Base-by-base conservation (phyloP, 768 basidiomycete species). In the Suillus paluster region DNA sequence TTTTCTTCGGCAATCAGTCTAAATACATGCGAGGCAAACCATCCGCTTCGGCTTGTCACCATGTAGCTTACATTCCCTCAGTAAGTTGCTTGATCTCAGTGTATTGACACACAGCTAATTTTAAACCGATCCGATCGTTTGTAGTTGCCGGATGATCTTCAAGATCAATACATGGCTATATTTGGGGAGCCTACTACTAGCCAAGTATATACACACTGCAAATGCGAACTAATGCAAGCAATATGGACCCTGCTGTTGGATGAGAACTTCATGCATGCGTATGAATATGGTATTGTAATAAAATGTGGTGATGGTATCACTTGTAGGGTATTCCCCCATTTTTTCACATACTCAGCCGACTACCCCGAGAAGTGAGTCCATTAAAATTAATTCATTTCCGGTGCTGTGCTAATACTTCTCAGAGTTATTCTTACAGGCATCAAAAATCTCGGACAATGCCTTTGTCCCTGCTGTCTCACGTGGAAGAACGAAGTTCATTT, bases 341-440 rank as follows among this genome's bases (percentile, higher is more conserved):
- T 71, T 23, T 69, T 72, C 19, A 53, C 50, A 0, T 68, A 71
- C 25, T 67, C 64, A 3, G 67, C 66, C 3, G 70, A 72, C 45
- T 72, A 72, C 27, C 66, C 68, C 2, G 70, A 72, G 48, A 70
- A 70, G 70, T 72, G 39, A 46, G 42, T 38, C 5, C 38, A n/a
- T n/a, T n/a, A n/a, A n/a, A n/a, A 5, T 53, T 34, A 34, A 30
- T 27, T 34, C 25, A 23, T 25, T 38, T 33, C 34, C 12, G 25
- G 19, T 15, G 36, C 15, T 2, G 15, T 45, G 45, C 25, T 50
- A 57, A 57, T 42, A 25, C 4, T 14, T 59, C 23, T n/a, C 5
- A 60, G 59, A 39, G 64, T 70, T 8, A 62, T 73, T 2, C 44
- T 73, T 4, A 64, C 66, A 12, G 67, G 64, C 1, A 67, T 73